Base-by-base conservation (phyloP, 257 asterid species). In the Nicotiana obtusifolia region DNA sequence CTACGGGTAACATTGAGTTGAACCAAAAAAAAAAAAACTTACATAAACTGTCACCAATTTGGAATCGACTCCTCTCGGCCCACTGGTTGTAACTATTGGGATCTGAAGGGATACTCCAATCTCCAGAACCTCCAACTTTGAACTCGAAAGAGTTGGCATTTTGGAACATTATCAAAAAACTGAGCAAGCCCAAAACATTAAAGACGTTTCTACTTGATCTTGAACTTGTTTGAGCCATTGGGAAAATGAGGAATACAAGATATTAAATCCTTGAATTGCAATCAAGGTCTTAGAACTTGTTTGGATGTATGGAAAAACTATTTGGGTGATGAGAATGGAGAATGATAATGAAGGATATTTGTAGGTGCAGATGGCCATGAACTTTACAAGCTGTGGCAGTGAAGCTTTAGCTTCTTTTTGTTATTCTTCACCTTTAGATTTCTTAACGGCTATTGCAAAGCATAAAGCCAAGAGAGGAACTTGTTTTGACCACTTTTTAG, bases 51-150 rank as follows among this genome's bases (percentile, higher is more conserved):
- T 88, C 90, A 5, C 89, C 89, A 24, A 82, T 67, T 64, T 88
- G 86, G 64, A 86, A 88, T 59, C 90, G 82, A 81, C 35, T 88
- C 10, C 26, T 82, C 68, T 86, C 84, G 17, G 90, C 89, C 90
- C 89, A 88, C 24, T 84, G 85, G 49, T 86, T 85, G 73, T 76
- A 79, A 26, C n/a, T 71, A 10, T 87, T 80, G 31, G 90, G 83
- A 81, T 91, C 93, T 81, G 85, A 4, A 28, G 97, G 97, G 41
- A 84, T 82, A 81, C 87, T 77, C 99, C 99, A 93, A n/a, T 89
- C 93, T 53, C 66, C 79, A 24, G 88, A 57, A 22, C 98, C 98
- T 65, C 98, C 98, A 10, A 93, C 93, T 37, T 82, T 91, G 87
- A 85, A 92, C 59, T 90, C 89, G 76, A 82, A 92, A 11, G 89